phyloP scores from a whole-genome alignment of 768 basidiomycete genomes.

The Plicaturopsis crispa region DNA sequence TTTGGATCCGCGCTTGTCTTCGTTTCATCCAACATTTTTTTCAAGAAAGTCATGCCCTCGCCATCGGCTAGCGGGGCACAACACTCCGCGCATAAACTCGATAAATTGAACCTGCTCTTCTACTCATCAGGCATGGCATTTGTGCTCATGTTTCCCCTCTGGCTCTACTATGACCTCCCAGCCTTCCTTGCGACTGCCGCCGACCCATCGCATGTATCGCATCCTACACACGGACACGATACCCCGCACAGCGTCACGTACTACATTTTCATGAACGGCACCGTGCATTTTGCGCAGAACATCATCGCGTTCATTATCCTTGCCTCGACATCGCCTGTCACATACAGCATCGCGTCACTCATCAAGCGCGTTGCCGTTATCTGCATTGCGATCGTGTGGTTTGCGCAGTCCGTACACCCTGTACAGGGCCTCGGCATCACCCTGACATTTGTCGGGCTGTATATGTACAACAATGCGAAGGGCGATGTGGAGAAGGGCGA shows the following conservation, averaged over 20 bases:
- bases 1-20: constrained; percentile 97
- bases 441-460: constrained; percentile 85
- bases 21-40: constrained; percentile 97
- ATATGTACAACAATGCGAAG: constrained; percentile 95
- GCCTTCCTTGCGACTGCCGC: constrained; percentile 43
- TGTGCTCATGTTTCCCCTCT: constrained; percentile 91
- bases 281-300: constrained; percentile 95
- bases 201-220: constrained; percentile 32
- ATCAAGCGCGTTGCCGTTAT: constrained; percentile 98
- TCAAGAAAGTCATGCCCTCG: constrained; percentile 94
- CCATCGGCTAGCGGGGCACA: constrained; percentile 28
- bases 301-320: constrained; percentile 97
- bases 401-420: constrained; percentile 77
- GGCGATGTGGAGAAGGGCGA: constrained; percentile 90
- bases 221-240: constrained; percentile 37
- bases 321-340: constrained; percentile 93
- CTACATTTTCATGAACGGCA: constrained; percentile 90
- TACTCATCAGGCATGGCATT: constrained; percentile 96
- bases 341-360: constrained; percentile 96
- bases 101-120: constrained; percentile 93
- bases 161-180: constrained; percentile 84
- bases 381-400: constrained; percentile 96
- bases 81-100: constrained; percentile 59
- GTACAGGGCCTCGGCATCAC: constrained; percentile 87
- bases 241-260: constrained; percentile 60